Evolutionary conservation across 2,329 filamentous ascomycete genomes (phyloP), one percentile per base, ranked within the genome.

Genomic region (Cercospora janseana): DNA sequence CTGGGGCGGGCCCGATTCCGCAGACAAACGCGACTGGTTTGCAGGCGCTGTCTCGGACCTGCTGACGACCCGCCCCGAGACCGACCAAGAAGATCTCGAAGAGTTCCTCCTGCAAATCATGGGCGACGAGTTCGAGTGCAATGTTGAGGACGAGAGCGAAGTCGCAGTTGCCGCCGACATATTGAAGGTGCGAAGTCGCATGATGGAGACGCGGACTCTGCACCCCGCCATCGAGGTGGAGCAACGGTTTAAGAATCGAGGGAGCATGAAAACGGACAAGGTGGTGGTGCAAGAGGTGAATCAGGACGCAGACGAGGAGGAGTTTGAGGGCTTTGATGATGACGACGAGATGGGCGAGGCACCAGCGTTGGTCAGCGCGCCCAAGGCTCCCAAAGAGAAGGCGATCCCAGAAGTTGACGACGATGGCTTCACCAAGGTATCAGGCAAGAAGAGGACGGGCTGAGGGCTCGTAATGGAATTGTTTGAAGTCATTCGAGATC

Each of bases 21-120:
- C 78, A 54, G 89, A 94, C 71, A 97, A 97, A 75, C 87, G 92
- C 64, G 92, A 95, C 77, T 97, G 91, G 92, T 88, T 98, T 64
- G 92, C 88, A 44, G 91, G 90, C 57, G 87, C 87, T 34, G 78
- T 97, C 46, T 86, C 85, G 52, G 88, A 95, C 20, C 81, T 95
- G 56, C 86, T 96, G 61, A 75, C 64, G 13, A 70, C 75, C 8
- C 71, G 75, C 3, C 76, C 81, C 2, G 75, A 82, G 48, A 83
- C 87, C 8, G 87, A 95, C 60, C 46, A 49, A 43, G 28, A 42
- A 12, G 37, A 49, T 23, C 21, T 49, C 12, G 46, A 49, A 32
- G 27, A 34, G n/a, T 43, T 42, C 29, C 12, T 49, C 9, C 35
- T 49, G 12, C 46, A 49, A 26, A 35, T 49, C 12, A 49, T 49